Percentiles rank a stretch among this genome's conserved stretches.
Conservation (phyloP, 768 basidiomycete species). For the Baorangia bicolor region DNA sequence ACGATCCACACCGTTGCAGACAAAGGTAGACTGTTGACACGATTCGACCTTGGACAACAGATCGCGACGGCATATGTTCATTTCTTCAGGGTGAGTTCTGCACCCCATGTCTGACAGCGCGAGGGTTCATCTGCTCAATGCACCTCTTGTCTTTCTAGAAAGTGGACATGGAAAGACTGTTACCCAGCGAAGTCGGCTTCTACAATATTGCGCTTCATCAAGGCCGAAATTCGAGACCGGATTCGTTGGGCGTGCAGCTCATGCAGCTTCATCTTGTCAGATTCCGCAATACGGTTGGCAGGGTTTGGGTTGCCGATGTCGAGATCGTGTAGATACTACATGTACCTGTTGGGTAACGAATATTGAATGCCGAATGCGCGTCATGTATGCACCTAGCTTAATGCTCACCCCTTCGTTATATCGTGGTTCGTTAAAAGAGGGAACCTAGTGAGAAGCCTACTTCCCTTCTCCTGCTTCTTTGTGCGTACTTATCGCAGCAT, state of each 20-base stretch:
- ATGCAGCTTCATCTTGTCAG: slow-evolving; percentile 7
- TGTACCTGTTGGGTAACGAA: neutral
- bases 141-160: neutral
- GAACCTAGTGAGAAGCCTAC: too few species aligned
- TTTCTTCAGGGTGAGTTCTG: neutral
- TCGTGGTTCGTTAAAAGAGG: too few species aligned
- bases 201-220: slow-evolving; percentile 15
- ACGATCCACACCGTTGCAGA: neutral
- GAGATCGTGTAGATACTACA: slow-evolving; percentile 5
- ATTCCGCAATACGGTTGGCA: neutral
- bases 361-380: neutral
- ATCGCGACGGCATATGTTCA: neutral
- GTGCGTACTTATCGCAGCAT: too few species aligned
- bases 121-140: neutral
- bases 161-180: neutral
- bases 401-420: too few species aligned
- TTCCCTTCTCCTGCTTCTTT: too few species aligned
- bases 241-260: slow-evolving; percentile 6
- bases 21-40: neutral
- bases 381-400: too few species aligned
- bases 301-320: slow-evolving; percentile 11
- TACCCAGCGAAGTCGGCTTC: neutral
- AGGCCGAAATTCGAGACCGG: neutral
- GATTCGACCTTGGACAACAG: neutral
- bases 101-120: neutral